These are phyloP conservation scores for Mayamaea pseudoterrestris DNA, from an alignment of 108 stramenopile species.

Conservation along the genomic window DNA sequence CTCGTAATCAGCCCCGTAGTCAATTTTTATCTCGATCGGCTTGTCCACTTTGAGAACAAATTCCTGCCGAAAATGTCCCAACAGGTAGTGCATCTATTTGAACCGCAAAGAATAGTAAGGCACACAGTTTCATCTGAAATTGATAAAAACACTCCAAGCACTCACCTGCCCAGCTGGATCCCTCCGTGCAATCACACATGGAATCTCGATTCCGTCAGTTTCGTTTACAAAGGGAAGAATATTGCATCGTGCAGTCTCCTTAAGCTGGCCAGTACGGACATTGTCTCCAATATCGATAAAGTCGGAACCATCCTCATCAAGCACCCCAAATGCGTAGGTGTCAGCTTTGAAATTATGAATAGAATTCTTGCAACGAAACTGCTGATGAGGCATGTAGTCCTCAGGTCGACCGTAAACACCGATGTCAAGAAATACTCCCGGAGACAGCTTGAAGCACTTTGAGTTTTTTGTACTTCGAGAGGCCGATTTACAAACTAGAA, in stretches of 20 bases:
- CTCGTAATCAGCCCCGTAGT: neutral
- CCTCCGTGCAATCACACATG: constrained; percentile 11
- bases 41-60: too few species aligned
- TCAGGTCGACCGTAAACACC: constrained; percentile 40
- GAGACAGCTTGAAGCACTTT: too few species aligned
- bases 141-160: too few species aligned
- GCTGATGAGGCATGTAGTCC: constrained; percentile 21
- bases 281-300: constrained; percentile 55
- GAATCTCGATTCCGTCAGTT: constrained; percentile 14
- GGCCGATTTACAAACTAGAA: too few species aligned
- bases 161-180: constrained; percentile 11
- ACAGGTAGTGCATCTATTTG: too few species aligned
- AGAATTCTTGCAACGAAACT: constrained; percentile 43
- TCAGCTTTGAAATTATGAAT: constrained; percentile 13
- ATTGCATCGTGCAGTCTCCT: constrained; percentile 20
- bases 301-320: neutral
- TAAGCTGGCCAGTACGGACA: constrained; percentile 34
- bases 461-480: too few species aligned
- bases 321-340: constrained; percentile 6
- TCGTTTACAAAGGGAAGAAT: constrained; percentile 53
- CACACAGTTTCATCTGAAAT: too few species aligned
- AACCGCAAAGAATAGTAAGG: too few species aligned
- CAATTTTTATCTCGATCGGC: neutral
- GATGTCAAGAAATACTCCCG: constrained; percentile 50
- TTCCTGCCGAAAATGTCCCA: too few species aligned